Evolutionary conservation across 306 rosid genomes (phyloP), one percentile per base, ranked within the genome.

Genomic region (Quercus agrifolia): DNA sequence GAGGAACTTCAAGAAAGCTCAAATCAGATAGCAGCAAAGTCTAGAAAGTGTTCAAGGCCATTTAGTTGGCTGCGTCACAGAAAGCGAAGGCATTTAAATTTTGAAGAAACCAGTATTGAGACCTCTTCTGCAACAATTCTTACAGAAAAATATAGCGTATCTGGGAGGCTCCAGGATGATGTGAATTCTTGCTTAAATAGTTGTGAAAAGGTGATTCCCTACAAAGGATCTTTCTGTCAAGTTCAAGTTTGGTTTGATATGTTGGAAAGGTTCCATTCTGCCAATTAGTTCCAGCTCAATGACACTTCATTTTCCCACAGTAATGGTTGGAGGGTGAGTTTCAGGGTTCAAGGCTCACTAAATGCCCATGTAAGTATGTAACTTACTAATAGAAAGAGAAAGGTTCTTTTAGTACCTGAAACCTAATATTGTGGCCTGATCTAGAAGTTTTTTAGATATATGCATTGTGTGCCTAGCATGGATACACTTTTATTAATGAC

Each of bases 41-140:
- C 64, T 46, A 74, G 86, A 76, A 92, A 92, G 88, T 88, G 82
- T 44, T 70, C 82, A 66, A 91, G 98, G 85, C 95, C 91, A 44
- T 90, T 81, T 84, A 69, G 88, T 28, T 92, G 93, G 97, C 96
- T 90, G 82, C 90, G 92, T 46, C 74, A 18, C 69, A 87, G 83
- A 87, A 87, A 83, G 75, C 84, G 71, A 77, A 91, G 83, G 71
- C 88, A 57, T 30, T 77, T 85, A 79, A 71, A 66, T 23, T 11
- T 18, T 79, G 86, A 84, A 70, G 92, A 76, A 59, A 76, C 55
- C 33, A 57, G 71, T 69, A 54, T 44, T 20, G 67, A 71, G 69
- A 72, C 23, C 44, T 56, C 28, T 81, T 77, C 52, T 35, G 49
- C 75, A 80, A 63, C 71, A 31, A 56, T 25, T 81, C 52, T 74